These are phyloP conservation scores for Amaranthus cruentus DNA, from an alignment of 148 eudicot species.

Conservation along the genomic window DNA sequence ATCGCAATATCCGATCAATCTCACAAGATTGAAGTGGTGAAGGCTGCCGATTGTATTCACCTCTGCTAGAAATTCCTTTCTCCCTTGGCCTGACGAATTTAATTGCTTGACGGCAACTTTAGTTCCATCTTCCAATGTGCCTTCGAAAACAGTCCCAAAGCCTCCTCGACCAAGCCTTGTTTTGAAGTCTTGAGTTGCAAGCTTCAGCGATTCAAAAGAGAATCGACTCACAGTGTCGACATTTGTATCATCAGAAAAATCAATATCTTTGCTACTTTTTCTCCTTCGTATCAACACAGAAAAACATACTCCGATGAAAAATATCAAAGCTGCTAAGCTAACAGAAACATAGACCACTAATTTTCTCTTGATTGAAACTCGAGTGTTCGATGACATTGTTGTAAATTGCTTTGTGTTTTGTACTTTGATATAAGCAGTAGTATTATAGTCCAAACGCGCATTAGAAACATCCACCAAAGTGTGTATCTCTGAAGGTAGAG, in stretches of 20 bases:
- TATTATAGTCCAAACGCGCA: neutral
- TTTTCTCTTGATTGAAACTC: neutral
- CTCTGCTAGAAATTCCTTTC: slow-evolving; percentile 34
- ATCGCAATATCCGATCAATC: slow-evolving; percentile 36
- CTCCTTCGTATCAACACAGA: neutral
- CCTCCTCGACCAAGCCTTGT: slow-evolving; percentile 28
- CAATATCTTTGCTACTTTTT: neutral
- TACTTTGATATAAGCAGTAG: neutral
- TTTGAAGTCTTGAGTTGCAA: slow-evolving; percentile 16
- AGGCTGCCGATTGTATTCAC: slow-evolving; percentile 36
- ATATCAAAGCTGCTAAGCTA: neutral
- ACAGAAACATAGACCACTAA: neutral
- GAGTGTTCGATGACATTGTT: neutral
- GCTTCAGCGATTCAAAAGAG: slow-evolving; percentile 10
- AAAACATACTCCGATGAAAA: neutral
- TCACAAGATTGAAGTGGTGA: slow-evolving; percentile 35
- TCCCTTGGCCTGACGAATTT: slow-evolving; percentile 18
- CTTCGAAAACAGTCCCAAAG: slow-evolving; percentile 26
- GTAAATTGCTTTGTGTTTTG: neutral
- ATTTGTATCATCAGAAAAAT: neutral
- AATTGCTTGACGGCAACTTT: slow-evolving; percentile 26
- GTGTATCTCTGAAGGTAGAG: neutral
- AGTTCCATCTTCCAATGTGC: slow-evolving; percentile 9
- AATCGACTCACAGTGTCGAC: slow-evolving; percentile 6
- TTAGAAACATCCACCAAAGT: neutral